phyloP scores from a whole-genome alignment of 2,329 filamentous ascomycete genomes.

The Reticulascus tulasneorum region DNA sequence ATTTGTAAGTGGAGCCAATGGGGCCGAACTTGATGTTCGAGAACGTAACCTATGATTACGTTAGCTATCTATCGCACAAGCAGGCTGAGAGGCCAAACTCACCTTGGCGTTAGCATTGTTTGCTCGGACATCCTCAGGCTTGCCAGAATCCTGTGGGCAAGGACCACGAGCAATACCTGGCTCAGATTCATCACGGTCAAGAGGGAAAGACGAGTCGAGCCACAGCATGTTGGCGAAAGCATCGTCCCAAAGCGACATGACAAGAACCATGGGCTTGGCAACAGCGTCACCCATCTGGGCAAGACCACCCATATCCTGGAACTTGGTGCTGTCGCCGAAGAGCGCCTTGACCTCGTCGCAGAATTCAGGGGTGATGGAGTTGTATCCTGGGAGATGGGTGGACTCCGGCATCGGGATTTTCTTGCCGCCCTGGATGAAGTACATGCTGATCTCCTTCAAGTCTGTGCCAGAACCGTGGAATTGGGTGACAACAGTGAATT shows the following conservation, averaged over 20 bases:
- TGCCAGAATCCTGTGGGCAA: conserved; percentile 48
- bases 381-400: conserved; percentile 19
- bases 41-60: conserved; percentile 31
- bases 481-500: conserved; percentile 57
- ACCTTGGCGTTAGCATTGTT: conserved; percentile 44
- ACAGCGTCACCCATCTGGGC: conserved; percentile 48
- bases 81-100: conserved; percentile 33
- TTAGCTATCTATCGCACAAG: too few species aligned
- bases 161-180: conserved; percentile 50
- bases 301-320: conserved; percentile 50
- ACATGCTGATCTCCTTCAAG: conserved; percentile 51
- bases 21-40: conserved; percentile 51
- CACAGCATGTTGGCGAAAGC: conserved; percentile 41
- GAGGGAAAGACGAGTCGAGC: conserved; percentile 65
- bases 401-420: conserved; percentile 44
- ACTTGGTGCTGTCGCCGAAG: conserved; percentile 50
- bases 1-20: conserved; percentile 47
- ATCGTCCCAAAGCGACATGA: conserved; percentile 60
- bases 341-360: conserved; percentile 49
- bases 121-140: conserved; percentile 44
- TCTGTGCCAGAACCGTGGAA: conserved; percentile 35
- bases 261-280: conserved; percentile 55
- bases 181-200: conserved; percentile 29
- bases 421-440: conserved; percentile 56
- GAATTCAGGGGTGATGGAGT: conserved; percentile 49